Base-by-base conservation (phyloP, 139 green algal genomes). In the Eudorina sp. region DNA sequence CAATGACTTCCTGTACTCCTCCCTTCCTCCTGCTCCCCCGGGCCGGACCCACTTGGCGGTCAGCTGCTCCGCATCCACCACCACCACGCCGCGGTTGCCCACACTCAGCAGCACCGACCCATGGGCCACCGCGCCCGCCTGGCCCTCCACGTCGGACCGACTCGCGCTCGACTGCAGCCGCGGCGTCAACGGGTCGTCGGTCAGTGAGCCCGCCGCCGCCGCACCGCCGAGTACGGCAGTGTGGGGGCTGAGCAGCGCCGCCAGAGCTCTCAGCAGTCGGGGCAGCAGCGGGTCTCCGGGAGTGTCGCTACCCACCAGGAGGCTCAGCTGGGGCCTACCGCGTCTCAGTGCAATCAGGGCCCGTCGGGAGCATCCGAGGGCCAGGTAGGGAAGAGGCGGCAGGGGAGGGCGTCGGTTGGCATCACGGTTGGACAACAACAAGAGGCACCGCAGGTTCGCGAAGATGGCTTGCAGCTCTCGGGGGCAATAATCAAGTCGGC, bases 1-100 rank as follows among this genome's bases (percentile, higher is more conserved):
- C n/a, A n/a, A n/a, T n/a, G n/a, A n/a, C n/a, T n/a, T n/a, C n/a
- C n/a, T n/a, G n/a, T 9, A 53, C 43, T 5, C 25, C 41, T 23
- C 38, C 14, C 75, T 23, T 18, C 29, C 25, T 31, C 34, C n/a
- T 14, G 36, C 40, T 1, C 2, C 14, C 58, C 14, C 58, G 18
- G 21, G 6, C n/a, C 58, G 0, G 1, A 43, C 79, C 8, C 68
- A 88, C 83, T 76, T 88, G 38, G 36, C 29, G 36, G 4, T 82
- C 19, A 88, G 68, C 68, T 53, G 48, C 38, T 80, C 83, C 5
- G 83, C 66, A 3, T 88, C 83, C 48, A 88, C 68, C 48, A 88
- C 68, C 48, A 43, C 68, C 43, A 88, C 38, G 36, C 83, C 83
- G 7, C 48, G 21, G 68, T 81, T 88, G 68, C 48, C 68, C 14